Percentiles rank a stretch among this genome's conserved stretches.
These are phyloP conservation scores for Sporothrix pallida DNA, from an alignment of 2,329 filamentous ascomycete species.

Conservation along the genomic window DNA sequence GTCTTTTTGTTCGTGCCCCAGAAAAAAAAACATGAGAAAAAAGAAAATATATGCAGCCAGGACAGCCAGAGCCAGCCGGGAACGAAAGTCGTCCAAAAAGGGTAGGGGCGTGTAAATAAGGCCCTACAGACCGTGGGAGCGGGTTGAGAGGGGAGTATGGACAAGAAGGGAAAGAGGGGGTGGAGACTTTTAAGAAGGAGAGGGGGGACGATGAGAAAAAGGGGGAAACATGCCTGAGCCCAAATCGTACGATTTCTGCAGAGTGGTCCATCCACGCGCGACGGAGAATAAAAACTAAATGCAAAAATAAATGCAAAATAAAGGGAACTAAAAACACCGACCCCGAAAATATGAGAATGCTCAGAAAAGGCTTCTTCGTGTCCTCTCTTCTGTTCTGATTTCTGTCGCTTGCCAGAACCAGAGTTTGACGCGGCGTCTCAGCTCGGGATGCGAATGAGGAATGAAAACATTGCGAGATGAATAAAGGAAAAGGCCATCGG, in stretches of 20 bases:
- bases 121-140: constrained; percentile 6
- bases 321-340: neutral
- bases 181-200: constrained; percentile 8
- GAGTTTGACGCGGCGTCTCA: constrained; percentile 1
- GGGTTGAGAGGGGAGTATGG: constrained; percentile 16
- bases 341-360: neutral
- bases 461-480: neutral
- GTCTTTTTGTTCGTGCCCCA: neutral
- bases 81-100: neutral
- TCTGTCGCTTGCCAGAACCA: neutral
- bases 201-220: constrained; percentile 25
- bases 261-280: constrained; percentile 25
- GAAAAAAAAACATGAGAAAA: neutral
- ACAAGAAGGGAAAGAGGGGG: constrained; percentile 20
- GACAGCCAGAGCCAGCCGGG: constrained; percentile 1
- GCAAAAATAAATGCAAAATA: constrained; percentile 15
- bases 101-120: neutral
- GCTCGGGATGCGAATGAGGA: neutral
- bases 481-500: neutral
- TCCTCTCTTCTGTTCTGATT: neutral
- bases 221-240: constrained; percentile 31
- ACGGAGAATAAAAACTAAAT: constrained; percentile 21
- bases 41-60: constrained; percentile 16
- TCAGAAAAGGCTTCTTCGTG: neutral
- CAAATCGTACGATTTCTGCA: constrained; percentile 39